Evolutionary conservation across 78 protist species (phyloP).

Genomic region (Speleostelium caveatum): DNA sequence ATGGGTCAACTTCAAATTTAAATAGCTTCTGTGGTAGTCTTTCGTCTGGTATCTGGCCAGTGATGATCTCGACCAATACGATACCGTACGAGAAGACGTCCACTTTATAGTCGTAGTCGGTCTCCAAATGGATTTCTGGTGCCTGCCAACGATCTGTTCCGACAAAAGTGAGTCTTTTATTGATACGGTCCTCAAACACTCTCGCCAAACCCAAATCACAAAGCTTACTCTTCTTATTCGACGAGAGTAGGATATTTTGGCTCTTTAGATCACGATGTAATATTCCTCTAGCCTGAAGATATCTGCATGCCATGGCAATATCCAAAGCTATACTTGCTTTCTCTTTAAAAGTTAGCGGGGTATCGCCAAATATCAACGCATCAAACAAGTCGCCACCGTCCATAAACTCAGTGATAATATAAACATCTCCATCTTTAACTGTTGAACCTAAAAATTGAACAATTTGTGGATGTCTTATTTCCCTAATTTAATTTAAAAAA

Average conservation of each 20-base stretch:
- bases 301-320: conserved; percentile 74
- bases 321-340: conserved; percentile 66
- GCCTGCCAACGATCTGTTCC: conserved; percentile 81
- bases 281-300: conserved; percentile 70
- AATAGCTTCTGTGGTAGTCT: conserved; percentile 45
- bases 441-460: conserved; percentile 64
- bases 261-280: conserved; percentile 86
- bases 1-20: conserved; percentile 36
- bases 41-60: conserved; percentile 45
- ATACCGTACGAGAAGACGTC: conserved; percentile 82
- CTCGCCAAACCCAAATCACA: conserved; percentile 81
- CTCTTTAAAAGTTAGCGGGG: conserved; percentile 48
- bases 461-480: conserved; percentile 54
- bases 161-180: conserved; percentile 65
- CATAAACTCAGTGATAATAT: conserved; percentile 82
- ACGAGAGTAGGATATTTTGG: conserved; percentile 90
- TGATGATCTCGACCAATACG: conserved; percentile 76
- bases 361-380: conserved; percentile 71
- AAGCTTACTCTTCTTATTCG: conserved; percentile 75
- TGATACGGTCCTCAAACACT: conserved; percentile 64
- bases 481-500: no score
- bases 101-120: conserved; percentile 35
- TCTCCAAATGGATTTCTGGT: conserved; percentile 71
- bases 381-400: conserved; percentile 80
- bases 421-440: conserved; percentile 2